Evolutionary conservation across 768 basidiomycete species (phyloP), one percentile per base, ranked within the genome.

Genomic region (Tephrocybe sp.): DNA sequence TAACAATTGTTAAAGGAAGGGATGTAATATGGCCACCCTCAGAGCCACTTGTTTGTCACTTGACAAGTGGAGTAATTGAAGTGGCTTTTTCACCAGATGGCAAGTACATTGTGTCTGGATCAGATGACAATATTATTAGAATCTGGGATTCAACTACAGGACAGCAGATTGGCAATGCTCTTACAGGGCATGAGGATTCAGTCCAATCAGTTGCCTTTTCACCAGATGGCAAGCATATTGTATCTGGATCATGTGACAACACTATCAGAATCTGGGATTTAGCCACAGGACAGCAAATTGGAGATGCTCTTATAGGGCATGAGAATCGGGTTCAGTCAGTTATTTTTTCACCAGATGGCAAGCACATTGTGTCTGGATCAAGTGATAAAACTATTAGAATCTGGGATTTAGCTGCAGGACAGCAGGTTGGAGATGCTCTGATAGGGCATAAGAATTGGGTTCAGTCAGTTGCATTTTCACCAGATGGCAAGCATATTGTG

Each of bases 361-460:
- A n/a, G n/a, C 32, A 12, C 15, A 39, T 39, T 51, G 53, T 51
- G 15, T 57, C 56, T 30, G 53, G 56, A 5, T 57, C 56, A n/a
- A 12, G 15, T 28, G 58, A 58, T 35, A 48, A 45, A 26, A 52
- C 53, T 41, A 32, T 59, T n/a, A n/a, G n/a, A n/a, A n/a, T n/a
- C n/a, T n/a, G n/a, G n/a, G n/a, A n/a, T n/a, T n/a, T 37, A 19
- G 9, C 36, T 16, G 19, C 25, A 43, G 54, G 34, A 24, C 52
- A 21, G 43, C 52, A 26, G 39, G 47, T 37, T 38, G 24, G 18
- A 41, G 32, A n/a, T 16, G 31, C 25, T 35, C 37, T 57, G 3
- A 21, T 44, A 24, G 58, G 58, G 1, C 54, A 58, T 49, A 41
- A n/a, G 9, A 34, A 44, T 39, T 11, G 1, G 2, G n/a, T n/a